Conservation (phyloP, 1,284 basidiomycete genomes). For the Chondrostereum purpureum region DNA sequence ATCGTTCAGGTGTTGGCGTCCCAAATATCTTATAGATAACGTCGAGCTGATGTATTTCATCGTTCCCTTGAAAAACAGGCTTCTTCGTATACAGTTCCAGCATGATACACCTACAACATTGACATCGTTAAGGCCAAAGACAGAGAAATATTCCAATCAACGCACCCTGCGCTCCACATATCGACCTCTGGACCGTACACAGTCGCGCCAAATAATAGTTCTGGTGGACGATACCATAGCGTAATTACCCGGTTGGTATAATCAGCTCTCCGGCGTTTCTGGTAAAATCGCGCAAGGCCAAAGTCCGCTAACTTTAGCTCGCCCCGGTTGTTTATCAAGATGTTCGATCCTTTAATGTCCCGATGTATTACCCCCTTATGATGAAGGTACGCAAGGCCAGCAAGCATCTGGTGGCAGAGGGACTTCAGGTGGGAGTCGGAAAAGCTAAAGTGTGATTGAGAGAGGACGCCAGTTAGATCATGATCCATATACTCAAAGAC, state of each 20-base stretch:
- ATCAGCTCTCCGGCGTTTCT: conserved; percentile 83
- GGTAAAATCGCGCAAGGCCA: conserved; percentile 95
- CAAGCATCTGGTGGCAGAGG: conserved; percentile 90
- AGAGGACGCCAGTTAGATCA: conserved; percentile 92
- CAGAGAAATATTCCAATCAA: conserved; percentile 12
- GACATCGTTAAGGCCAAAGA: conserved; percentile 6
- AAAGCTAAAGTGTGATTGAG: conserved; percentile 85
- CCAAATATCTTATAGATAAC: conserved; percentile 89
- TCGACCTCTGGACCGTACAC: conserved; percentile 98
- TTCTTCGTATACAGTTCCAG: conserved; percentile 94
- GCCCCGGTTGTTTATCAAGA: conserved; percentile 89
- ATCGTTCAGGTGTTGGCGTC: conserved; percentile 77
- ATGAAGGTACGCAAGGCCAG: conserved; percentile 91
- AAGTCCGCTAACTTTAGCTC: conserved; percentile 97
- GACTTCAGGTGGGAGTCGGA: conserved; percentile 89
- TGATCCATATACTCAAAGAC: conserved; percentile 99
- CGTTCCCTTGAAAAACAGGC: conserved; percentile 92
- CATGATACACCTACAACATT: conserved; percentile 84
- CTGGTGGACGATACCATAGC: conserved; percentile 97
- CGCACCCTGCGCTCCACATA: conserved; percentile 98
- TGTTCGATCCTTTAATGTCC: conserved; percentile 98
- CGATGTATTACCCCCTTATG: conserved; percentile 94
- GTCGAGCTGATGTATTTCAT: conserved; percentile 96
- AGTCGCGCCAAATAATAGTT: conserved; percentile 92
- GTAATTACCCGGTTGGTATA: conserved; percentile 99